phyloP scores from a whole-genome alignment of 2,329 filamentous ascomycete genomes.

The Fusarium penzigii region DNA sequence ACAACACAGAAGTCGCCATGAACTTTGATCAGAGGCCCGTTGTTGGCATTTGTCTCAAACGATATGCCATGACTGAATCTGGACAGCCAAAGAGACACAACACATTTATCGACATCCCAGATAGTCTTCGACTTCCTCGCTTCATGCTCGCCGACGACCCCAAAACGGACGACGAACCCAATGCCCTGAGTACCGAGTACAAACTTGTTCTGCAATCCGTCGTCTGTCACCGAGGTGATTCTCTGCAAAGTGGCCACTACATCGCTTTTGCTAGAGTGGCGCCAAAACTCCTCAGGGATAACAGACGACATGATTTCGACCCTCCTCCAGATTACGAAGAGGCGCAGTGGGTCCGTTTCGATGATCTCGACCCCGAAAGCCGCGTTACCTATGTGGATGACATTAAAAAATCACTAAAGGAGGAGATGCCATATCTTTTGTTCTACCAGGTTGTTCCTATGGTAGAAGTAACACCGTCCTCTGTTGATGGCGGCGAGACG shows the following conservation, averaged over 20 bases:
- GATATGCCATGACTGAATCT: conserved; percentile 71
- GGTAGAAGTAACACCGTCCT: conserved; percentile 61
- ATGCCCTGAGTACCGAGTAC: conserved; percentile 82
- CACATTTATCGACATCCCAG: conserved; percentile 88
- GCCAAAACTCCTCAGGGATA: conserved; percentile 61
- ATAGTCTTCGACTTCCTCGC: conserved; percentile 77
- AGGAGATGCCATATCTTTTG: conserved; percentile 91
- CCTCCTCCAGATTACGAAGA: conserved; percentile 68
- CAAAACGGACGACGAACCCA: conserved; percentile 55
- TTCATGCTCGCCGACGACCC: conserved; percentile 81
- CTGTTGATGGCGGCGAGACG: conserved; percentile 47
- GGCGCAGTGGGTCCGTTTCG: conserved; percentile 86
- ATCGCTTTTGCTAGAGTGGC: conserved; percentile 80
- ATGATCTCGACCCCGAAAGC: conserved; percentile 71
- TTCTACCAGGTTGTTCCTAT: conserved; percentile 96
- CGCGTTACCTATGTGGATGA: conserved; percentile 79
- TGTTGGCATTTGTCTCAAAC: conserved; percentile 88
- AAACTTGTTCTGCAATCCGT: conserved; percentile 89
- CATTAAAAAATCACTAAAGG: conserved; percentile 70
- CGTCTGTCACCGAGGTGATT: conserved; percentile 86
- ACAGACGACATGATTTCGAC: conserved; percentile 55
- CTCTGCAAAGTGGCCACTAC: conserved; percentile 88
- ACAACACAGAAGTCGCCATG: conserved; percentile 79
- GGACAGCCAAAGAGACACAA: conserved; percentile 72
- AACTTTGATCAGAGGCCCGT: conserved; percentile 87